A percentile compares a stretch with the other conserved stretches of the same genome.
Evolutionary conservation across 306 rosid genomes (phyloP).

Genomic region (Mucuna pruriens): DNA sequence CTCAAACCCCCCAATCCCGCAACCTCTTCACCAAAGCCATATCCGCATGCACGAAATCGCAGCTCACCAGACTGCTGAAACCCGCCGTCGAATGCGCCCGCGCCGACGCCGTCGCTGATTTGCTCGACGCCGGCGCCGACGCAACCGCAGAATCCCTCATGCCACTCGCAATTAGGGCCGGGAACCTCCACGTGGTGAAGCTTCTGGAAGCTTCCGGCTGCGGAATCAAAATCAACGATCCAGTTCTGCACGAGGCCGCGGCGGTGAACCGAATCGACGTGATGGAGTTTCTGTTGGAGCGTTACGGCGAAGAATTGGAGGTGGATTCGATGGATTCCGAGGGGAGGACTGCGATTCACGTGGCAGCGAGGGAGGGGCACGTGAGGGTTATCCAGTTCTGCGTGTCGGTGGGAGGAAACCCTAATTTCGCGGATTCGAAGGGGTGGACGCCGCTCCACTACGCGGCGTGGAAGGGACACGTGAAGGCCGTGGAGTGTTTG

Average conservation of each 20-base stretch:
- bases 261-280: slow-evolving; percentile 58
- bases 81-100: slow-evolving; percentile 54
- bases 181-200: slow-evolving; percentile 51
- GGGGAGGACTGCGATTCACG: slow-evolving; percentile 66
- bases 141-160: slow-evolving; percentile 52
- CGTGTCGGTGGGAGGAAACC: slow-evolving; percentile 60
- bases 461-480: slow-evolving; percentile 69
- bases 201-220: slow-evolving; percentile 59
- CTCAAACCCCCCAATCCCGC: slow-evolving; percentile 31
- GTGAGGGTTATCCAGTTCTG: slow-evolving; percentile 49
- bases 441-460: slow-evolving; percentile 78
- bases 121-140: slow-evolving; percentile 69
- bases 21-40: slow-evolving; percentile 51
- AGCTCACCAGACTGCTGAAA: slow-evolving; percentile 57
- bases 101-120: slow-evolving; percentile 43
- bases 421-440: slow-evolving; percentile 44
- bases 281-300: slow-evolving; percentile 50
- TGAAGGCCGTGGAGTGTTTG: slow-evolving; percentile 56
- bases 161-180: slow-evolving; percentile 48
- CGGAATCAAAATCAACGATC: slow-evolving; percentile 42
- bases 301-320: slow-evolving; percentile 26
- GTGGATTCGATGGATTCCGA: slow-evolving; percentile 49
- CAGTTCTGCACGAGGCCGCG: slow-evolving; percentile 63
- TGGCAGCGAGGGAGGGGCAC: slow-evolving; percentile 65
- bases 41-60: slow-evolving; percentile 52